Evolutionary conservation across 148 eudicot species (phyloP), one percentile per base, ranked within the genome.

Genomic region (Vaccinium macrocarpon): DNA sequence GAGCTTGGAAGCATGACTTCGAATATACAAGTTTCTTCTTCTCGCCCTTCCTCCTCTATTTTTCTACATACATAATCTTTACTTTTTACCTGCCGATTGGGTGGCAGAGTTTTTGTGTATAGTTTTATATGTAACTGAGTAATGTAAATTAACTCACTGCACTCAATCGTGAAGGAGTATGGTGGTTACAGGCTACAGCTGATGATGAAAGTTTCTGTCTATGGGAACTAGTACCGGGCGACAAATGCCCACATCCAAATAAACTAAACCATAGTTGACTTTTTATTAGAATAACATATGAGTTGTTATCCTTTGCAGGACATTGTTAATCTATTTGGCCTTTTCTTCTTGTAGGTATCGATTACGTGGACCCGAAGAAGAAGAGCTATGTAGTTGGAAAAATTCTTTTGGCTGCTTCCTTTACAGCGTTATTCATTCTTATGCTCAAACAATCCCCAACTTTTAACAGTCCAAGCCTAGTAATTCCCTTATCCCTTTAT

Each of bases 381-480:
- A 92, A 94, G 88, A 88, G 86, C 78, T 87, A 84, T 81, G 81
- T 83, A 32, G 78, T 88, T 19, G 91, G 95, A 46, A 94, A 90
- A 82, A 83, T 92, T 86, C 64, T 92, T 78, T 82, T 92, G 86
- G 94, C 91, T 79, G 92, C 89, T 78, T 84, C 83, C 82, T 90
- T 94, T 29, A 89, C 93, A 87, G 92, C 90, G 77, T 86, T 94
- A 82, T 92, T 93, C 88, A 90, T 94, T 81, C 78, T 94, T 55
- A 90, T 92, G 90, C 87, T 92, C 83, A 91, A 91, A 80, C 93
- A 91, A 59, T 90, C 97, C 42, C 88, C 95, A 76, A 88, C 21
- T 82, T 94, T 91, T 68, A 92, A 76, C 81, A 84, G 90, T 62
- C 91, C 97, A 57, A 91, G 90, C 88, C 89, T 87, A 78, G 97